Conservation (phyloP, 768 basidiomycete species). For the Rhodocollybia butyracea region DNA sequence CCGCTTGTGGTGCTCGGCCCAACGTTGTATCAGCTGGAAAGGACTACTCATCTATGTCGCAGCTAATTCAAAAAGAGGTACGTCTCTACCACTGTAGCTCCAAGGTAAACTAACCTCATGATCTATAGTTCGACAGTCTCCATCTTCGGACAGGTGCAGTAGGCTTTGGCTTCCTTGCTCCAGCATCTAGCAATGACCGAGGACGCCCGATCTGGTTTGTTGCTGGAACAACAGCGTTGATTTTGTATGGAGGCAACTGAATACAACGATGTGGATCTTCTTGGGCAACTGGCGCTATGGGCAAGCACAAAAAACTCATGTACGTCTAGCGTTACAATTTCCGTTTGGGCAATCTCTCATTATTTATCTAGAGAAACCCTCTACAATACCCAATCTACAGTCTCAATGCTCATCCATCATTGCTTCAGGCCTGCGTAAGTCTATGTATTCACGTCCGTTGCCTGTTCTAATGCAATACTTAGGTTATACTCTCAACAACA, state of each 20-base stretch:
- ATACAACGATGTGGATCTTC: neutral
- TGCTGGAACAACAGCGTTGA: neutral
- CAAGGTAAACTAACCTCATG: no score
- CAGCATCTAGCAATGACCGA: neutral
- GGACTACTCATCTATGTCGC: neutral
- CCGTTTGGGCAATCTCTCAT: no score
- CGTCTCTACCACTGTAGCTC: no score
- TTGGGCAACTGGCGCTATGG: neutral
- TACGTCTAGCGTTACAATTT: no score
- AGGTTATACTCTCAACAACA: neutral
- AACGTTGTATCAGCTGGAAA: neutral
- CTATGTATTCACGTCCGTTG: no score
- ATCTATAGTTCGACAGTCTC: neutral
- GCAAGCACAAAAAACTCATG: neutral
- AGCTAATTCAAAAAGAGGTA: no score
- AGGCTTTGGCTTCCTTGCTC: neutral
- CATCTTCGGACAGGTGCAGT: neutral
- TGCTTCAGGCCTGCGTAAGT: slow-evolving; percentile 9
- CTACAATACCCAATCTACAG: neutral
- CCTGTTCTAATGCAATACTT: no score
- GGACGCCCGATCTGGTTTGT: neutral
- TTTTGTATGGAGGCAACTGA: neutral
- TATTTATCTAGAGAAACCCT: neutral
- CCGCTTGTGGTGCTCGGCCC: neutral
- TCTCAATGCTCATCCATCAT: slow-evolving; percentile 6